Percentiles rank a stretch among this genome's conserved stretches.
These are phyloP conservation scores for Ilex paraguariensis DNA, from an alignment of 305 asterid genomes.

Conservation along the genomic window DNA sequence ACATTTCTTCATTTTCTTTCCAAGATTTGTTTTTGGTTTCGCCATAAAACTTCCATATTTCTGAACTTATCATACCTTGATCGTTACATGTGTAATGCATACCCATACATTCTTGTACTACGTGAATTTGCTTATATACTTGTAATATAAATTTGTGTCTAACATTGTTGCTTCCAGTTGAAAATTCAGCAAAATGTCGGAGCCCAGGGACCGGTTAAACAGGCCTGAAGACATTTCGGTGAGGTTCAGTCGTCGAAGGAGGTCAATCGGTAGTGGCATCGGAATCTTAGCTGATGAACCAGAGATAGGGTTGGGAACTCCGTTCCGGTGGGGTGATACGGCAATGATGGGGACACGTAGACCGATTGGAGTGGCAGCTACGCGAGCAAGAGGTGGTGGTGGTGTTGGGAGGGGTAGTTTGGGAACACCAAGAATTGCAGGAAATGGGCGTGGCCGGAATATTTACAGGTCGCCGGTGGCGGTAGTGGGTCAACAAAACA, in stretches of 20 bases:
- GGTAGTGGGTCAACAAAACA: conserved; percentile 27
- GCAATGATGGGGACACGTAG: conserved; percentile 32
- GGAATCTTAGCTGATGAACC: conserved; percentile 24
- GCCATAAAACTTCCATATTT: too few species aligned
- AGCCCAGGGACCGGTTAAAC: conserved; percentile 46
- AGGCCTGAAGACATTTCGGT: conserved; percentile 29
- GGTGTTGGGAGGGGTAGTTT: conserved; percentile 22
- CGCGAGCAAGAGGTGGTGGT: neutral
- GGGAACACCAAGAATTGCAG: conserved; percentile 29
- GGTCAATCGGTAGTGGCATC: conserved; percentile 14
- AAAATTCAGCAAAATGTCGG: conserved; percentile 39
- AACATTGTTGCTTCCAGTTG: conserved; percentile 5
- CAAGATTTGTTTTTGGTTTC: too few species aligned
- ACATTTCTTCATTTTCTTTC: too few species aligned
- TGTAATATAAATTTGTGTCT: too few species aligned
- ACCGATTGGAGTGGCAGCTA: conserved; percentile 13
- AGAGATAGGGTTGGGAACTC: conserved; percentile 21
- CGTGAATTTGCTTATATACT: too few species aligned
- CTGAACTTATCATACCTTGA: too few species aligned
- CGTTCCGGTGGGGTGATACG: conserved; percentile 48
- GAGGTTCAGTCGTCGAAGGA: conserved; percentile 26
- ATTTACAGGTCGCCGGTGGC: conserved; percentile 14
- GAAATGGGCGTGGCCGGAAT: conserved; percentile 16
- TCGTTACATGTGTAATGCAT: too few species aligned
- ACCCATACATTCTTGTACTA: too few species aligned